These are phyloP conservation scores for Cytospora leucostoma DNA, from an alignment of 2,329 filamentous ascomycete genomes.

Conservation along the genomic window DNA sequence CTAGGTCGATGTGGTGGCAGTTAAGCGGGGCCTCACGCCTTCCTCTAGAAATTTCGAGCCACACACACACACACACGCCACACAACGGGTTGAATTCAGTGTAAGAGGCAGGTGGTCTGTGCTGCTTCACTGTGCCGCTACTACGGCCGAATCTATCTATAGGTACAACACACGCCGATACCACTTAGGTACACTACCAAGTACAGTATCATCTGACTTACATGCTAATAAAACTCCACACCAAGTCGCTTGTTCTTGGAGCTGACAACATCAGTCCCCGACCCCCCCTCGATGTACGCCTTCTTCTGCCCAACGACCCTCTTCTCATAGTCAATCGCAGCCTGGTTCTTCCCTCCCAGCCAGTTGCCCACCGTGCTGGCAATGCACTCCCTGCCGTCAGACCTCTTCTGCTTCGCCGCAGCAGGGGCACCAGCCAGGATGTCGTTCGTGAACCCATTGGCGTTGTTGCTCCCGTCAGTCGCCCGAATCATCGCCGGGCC, in stretches of 20 bases:
- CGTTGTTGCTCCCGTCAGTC: slow-evolving; percentile 14
- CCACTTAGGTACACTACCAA: too few relatives aligned
- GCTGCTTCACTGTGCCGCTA: not conserved
- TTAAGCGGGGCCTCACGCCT: slow-evolving; percentile 1
- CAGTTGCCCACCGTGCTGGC: slow-evolving; percentile 20
- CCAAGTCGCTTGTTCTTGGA: slow-evolving; percentile 18
- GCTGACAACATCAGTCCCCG: slow-evolving; percentile 16
- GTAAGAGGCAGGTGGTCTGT: too few relatives aligned
- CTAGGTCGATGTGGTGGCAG: not conserved
- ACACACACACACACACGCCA: too few relatives aligned
- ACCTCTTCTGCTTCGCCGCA: slow-evolving; percentile 19
- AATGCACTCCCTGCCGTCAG: slow-evolving; percentile 20
- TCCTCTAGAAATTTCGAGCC: slow-evolving; percentile 20
- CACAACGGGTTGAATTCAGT: too few relatives aligned
- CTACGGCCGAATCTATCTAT: too few relatives aligned
- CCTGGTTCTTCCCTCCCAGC: slow-evolving; percentile 22
- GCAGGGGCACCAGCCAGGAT: slow-evolving; percentile 15
- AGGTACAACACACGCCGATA: not conserved
- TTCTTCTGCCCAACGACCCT: slow-evolving; percentile 22
- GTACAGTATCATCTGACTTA: not conserved
- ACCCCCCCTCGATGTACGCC: slow-evolving; percentile 16
- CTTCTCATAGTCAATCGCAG: slow-evolving; percentile 21
- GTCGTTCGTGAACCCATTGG: slow-evolving; percentile 16
- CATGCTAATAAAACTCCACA: slow-evolving; percentile 16
- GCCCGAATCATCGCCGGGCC: slow-evolving; percentile 20